phyloP scores from a whole-genome alignment of 2,329 filamentous ascomycete genomes.

The Clarireedia paspali region DNA sequence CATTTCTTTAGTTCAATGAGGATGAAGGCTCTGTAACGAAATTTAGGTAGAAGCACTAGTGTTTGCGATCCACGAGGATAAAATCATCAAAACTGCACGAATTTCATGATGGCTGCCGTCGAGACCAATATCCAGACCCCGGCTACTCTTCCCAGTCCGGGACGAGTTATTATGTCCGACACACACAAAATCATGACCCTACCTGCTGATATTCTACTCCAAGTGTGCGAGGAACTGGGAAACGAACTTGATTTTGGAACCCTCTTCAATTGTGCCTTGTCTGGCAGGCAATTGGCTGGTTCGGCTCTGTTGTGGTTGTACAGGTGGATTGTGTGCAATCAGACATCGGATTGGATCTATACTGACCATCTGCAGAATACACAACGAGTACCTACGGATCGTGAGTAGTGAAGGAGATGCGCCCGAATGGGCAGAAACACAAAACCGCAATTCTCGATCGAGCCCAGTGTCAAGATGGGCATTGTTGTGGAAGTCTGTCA shows the following conservation, averaged over 20 bases:
- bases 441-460: slow-evolving; percentile 1
- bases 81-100: background rate
- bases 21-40: background rate
- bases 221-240: slow-evolving; percentile 53
- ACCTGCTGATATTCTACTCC: slow-evolving; percentile 46
- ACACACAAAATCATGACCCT: slow-evolving; percentile 22
- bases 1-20: background rate
- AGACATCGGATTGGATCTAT: background rate
- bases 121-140: background rate
- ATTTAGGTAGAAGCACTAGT: background rate
- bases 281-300: slow-evolving; percentile 47
- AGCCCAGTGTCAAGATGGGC: slow-evolving; percentile 42
- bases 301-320: slow-evolving; percentile 56
- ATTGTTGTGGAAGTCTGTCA: slow-evolving; percentile 60
- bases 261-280: slow-evolving; percentile 50
- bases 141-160: background rate
- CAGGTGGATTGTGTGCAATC: slow-evolving; percentile 36
- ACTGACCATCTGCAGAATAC: slow-evolving; percentile 34
- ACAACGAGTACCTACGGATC: slow-evolving; percentile 37
- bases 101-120: slow-evolving; percentile 1
- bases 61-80: background rate
- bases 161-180: background rate
- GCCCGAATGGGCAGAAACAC: slow-evolving; percentile 7
- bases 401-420: slow-evolving; percentile 36
- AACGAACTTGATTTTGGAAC: slow-evolving; percentile 48